Base-by-base conservation (phyloP, 805 yeast genomes). In the Millerago galiae region DNA sequence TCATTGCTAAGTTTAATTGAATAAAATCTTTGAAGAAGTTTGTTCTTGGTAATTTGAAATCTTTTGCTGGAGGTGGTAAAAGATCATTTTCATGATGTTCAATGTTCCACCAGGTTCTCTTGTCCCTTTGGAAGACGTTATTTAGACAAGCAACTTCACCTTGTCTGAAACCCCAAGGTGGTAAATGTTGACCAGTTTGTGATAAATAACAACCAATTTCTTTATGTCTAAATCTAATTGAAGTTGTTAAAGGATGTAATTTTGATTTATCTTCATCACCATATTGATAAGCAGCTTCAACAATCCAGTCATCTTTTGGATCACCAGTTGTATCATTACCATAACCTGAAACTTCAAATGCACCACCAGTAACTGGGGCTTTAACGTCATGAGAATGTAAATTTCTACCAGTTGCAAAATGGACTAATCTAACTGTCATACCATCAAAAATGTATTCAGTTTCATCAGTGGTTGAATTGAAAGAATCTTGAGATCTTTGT, bases 111-210 rank as follows among this genome's bases (percentile, higher is more conserved):
- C 93, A 85, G 15, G 90, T 83, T 55, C 91, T 71, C 68, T 84
- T 85, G 59, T 85, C 95, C 62, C 84, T 79, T 35, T 58, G 67
- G 62, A 80, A 83, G 30, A 88, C 80, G 47, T 70, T 63, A 51
- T 74, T 77, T 60, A 70, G 63, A 67, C 99, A 93, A 2, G 81
- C 82, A 50, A 93, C 91, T 68, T 93, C 99, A 49, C 96, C 95
- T 70, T 93, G 99, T 60, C 88, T 78, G 75, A 91, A 93, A 16
- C 99, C 99, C 99, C 99, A 93, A 14, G 79, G 80, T 15, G 99
- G 99, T 58, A 90, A 80, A 18, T 77, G 61, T 51, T 70, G 66
- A 35, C 96, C 97, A 10, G 93, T 74, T 12, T 91, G 85, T 51
- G 90, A 85, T 58, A 93, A 68, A 62, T 89, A 90, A 62, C 97